Evolutionary conservation across 495 filamentous ascomycete species (phyloP), one percentile per base, ranked within the genome.

Genomic region (Penicillium goetzii): DNA sequence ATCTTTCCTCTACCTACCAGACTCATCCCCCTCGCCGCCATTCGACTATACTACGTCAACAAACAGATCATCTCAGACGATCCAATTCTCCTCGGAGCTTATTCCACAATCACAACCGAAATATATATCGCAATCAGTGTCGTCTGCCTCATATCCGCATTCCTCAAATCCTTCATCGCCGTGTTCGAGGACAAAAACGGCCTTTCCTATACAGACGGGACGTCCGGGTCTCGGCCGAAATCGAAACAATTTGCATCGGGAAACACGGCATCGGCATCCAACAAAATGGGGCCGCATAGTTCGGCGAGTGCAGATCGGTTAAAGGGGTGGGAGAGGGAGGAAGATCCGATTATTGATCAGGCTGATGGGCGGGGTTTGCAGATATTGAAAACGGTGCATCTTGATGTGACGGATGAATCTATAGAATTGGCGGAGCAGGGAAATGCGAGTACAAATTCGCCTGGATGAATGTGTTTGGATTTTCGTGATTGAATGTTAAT

Each of bases 111-210:
- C 25, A 33, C 60, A 8, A 68, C 72, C 3, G 69, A 76, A 26
- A 52, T 76, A 15, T 69, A 76, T 47, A 41, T 76, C 9, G 62
- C 64, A 0, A 56, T 71, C 23, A 70, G 69, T 51, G 60, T 74
- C 0, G 32, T 69, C 38, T 60, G 69, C 17, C 65, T 73, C n/a
- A 59, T 69, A 6, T 63, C 66, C 21, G 69, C 74, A 6, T 72
- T 73, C 2, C 50, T 83, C 8, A 79, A 77, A 49, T 72, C 76
- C 1, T 80, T 82, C 59, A 70, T 81, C 38, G 72, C 74, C 2
- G 77, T 78, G n/a, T 75, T 72, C 43, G 71, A 71, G 34, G 66
- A 73, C 19, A 65, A 74, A 5, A 53, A 70, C 14, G 78, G 77
- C 4, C 45, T 75, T 2, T 67, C 73, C 9, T 75, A 75, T 26